Conservation (phyloP, 2,329 filamentous ascomycete species). For the Parafenestella ontariensis region DNA sequence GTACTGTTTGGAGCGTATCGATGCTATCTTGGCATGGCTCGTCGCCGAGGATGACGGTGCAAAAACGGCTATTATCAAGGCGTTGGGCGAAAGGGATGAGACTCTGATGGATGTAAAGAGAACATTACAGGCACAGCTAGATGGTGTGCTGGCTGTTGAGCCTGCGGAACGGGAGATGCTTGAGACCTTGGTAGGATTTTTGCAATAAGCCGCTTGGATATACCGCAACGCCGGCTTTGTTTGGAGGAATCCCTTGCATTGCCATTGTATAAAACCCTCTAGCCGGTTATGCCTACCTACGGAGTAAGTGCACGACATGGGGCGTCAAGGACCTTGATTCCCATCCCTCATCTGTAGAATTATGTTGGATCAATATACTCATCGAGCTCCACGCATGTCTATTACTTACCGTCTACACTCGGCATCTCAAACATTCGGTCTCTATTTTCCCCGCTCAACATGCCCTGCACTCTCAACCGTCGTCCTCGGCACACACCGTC, state of each 20-base stretch:
- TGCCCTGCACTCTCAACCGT: neutral
- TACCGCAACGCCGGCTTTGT: neutral
- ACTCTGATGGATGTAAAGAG: constrained; percentile 66
- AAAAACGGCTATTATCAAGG: constrained; percentile 65
- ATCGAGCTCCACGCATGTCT: neutral
- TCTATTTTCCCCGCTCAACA: neutral
- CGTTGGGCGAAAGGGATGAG: constrained; percentile 74
- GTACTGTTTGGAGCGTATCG: constrained; percentile 81
- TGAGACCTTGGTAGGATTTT: constrained; percentile 58
- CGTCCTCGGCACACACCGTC: constrained; percentile 40
- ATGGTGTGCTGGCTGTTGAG: constrained; percentile 61
- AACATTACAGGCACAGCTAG: constrained; percentile 74
- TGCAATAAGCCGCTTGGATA: constrained; percentile 19
- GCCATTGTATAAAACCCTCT: neutral
- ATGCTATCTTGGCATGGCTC: constrained; percentile 88
- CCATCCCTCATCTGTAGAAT: neutral
- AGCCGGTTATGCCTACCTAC: neutral
- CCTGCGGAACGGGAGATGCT: constrained; percentile 70
- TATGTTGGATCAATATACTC: neutral
- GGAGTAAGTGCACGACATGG: neutral
- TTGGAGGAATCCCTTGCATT: neutral
- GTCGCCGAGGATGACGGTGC: constrained; percentile 86
- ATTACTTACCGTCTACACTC: neutral
- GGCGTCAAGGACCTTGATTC: neutral
- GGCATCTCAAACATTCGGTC: neutral